Base-by-base conservation (phyloP, 805 yeast species). In the Suhomyces xylopsoci region DNA sequence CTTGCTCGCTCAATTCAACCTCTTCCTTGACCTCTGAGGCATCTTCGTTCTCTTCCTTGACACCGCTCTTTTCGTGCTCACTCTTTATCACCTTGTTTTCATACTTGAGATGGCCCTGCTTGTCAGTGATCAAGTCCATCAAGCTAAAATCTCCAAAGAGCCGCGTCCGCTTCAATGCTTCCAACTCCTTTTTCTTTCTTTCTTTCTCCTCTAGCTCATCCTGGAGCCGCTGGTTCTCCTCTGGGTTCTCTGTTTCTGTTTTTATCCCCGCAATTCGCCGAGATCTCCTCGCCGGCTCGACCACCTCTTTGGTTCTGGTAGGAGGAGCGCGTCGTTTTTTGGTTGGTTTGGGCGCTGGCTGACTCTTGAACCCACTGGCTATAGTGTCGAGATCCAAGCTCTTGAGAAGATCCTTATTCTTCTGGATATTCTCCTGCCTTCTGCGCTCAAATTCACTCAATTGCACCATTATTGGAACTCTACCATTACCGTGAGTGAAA, bases 361-460 rank as follows among this genome's bases (percentile, higher is more conserved):
- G 63, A n/a, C 69, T 56, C 25, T 77, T 69, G 48, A 87, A 80
- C 2, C 83, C 83, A 30, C 71, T 68, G 1, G 86, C 76, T 3
- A 87, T 67, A 10, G 81, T 69, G 48, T 82, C 84, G 17, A 93
- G 74, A 57, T 90, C 87, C 57, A 93, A 76, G 58, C 86, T 83
- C 59, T 82, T 78, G 49, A 93, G 74, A 22, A 92, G 78, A 58
- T 84, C 88, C 65, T 84, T 83, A 69, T 93, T 94, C 48, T 98
- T 77, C 57, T 84, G 88, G 54, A 93, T 94, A 64, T 90, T 90
- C 53, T 82, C 89, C 62, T 80, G 84, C 54, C 96, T 70, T 63
- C 83, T 84, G 60, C 74, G 80, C 66, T 88, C 94, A 63, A 88
- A 86, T 34, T 84, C 90, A 1, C 88, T 80, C 28, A 85, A 45